Percentiles rank a stretch among this genome's conserved stretches.
Evolutionary conservation across 345 rosid species (phyloP).

Genomic region (Brassica juncea): DNA sequence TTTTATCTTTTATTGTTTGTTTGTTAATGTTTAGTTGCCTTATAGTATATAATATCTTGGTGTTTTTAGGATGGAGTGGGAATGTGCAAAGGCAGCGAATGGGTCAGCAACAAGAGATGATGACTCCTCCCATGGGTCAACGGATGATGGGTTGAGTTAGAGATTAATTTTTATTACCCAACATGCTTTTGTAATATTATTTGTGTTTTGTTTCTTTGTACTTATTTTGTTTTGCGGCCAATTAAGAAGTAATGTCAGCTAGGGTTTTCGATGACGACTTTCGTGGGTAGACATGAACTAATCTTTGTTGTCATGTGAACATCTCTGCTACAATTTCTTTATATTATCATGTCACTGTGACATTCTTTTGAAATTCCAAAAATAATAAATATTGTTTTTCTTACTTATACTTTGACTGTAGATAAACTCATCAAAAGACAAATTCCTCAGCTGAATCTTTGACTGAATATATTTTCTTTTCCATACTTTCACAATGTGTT

Average conservation of each 20-base stretch:
- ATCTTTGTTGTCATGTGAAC: background rate
- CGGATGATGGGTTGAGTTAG: slow-evolving; percentile 44
- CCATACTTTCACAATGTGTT: background rate
- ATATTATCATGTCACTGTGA: background rate
- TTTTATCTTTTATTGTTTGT: background rate
- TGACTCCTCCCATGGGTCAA: slow-evolving; percentile 41
- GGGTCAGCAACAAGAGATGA: slow-evolving; percentile 38
- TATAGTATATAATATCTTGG: background rate
- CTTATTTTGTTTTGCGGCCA: background rate
- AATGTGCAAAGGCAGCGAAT: slow-evolving; percentile 29
- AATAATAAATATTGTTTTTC: background rate
- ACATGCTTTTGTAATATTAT: background rate
- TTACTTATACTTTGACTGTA: background rate
- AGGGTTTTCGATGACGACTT: background rate
- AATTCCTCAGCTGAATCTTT: background rate
- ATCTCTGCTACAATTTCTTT: background rate
- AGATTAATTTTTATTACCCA: background rate
- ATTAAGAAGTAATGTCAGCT: background rate
- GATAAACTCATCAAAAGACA: background rate
- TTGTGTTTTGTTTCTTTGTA: background rate
- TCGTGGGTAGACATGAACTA: background rate
- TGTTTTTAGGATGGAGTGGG: slow-evolving; percentile 40
- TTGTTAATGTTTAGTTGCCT: background rate
- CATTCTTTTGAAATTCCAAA: background rate
- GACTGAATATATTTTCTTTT: background rate